Percentiles rank a stretch among this genome's conserved stretches.
Conservation (phyloP, 306 rosid genomes). For the Lupinus albus region DNA sequence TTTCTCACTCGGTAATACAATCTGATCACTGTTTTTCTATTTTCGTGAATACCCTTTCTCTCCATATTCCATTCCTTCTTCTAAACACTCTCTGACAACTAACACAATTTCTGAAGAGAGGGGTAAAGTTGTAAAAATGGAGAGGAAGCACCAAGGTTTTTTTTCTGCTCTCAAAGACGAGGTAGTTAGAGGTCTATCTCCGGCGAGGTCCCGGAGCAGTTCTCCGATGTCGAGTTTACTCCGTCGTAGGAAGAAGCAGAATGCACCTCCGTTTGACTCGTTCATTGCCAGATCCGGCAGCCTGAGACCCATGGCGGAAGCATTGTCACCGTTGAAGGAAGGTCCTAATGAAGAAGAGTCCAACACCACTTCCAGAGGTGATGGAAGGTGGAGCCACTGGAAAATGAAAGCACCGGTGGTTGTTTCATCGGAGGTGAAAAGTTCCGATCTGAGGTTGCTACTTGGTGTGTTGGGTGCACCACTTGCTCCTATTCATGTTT, state of each 20-base stretch:
- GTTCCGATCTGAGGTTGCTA: too few relatives aligned
- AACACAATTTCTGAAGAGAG: too few relatives aligned
- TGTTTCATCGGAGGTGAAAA: conserved; percentile 35
- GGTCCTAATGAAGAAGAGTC: conserved; percentile 69
- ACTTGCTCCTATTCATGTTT: too few relatives aligned
- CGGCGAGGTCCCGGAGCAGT: conserved; percentile 59
- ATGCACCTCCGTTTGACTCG: conserved; percentile 52
- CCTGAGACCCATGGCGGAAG: conserved; percentile 62
- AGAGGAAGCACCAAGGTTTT: conserved; percentile 75
- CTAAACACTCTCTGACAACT: too few relatives aligned
- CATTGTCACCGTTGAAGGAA: conserved; percentile 74
- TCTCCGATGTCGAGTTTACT: conserved; percentile 65
- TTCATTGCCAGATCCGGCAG: conserved; percentile 75
- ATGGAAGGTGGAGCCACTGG: conserved; percentile 76
- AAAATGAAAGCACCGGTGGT: conserved; percentile 34
- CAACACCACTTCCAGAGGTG: conserved; percentile 42
- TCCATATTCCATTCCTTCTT: not conserved
- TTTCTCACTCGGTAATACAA: not conserved
- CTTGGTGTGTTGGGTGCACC: too few relatives aligned
- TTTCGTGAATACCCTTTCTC: not conserved
- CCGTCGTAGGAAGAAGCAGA: conserved; percentile 61
- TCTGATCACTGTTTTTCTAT: not conserved
- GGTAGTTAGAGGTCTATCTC: conserved; percentile 60
- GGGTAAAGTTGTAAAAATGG: conserved; percentile 49
- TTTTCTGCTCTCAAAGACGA: conserved; percentile 64